Conservation (phyloP, 2,329 filamentous ascomycete genomes). For the Rhinocladiella mackenziei region DNA sequence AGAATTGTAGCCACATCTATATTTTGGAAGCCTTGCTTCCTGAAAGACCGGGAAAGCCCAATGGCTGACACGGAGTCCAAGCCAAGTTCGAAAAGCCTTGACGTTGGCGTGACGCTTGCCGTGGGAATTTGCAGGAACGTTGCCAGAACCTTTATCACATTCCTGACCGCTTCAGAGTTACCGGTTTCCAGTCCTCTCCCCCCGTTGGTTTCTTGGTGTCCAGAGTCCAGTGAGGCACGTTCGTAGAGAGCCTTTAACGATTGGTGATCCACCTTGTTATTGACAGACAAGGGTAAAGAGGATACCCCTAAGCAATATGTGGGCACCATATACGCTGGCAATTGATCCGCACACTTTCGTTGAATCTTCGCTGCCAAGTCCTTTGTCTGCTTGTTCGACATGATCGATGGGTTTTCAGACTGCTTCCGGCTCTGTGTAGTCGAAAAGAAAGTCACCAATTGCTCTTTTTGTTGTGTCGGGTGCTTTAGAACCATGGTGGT, state of each 20-base stretch:
- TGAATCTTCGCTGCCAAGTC: slow-evolving; percentile 48
- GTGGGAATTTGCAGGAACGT: slow-evolving; percentile 45
- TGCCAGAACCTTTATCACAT: slow-evolving; percentile 47
- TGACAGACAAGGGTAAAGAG: slow-evolving; percentile 73
- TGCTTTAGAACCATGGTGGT: slow-evolving; percentile 73
- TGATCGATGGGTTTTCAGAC: slow-evolving; percentile 27
- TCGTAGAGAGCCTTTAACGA: slow-evolving; percentile 64
- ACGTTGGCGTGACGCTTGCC: slow-evolving; percentile 48
- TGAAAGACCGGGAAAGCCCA: slow-evolving; percentile 62
- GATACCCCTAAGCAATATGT: slow-evolving; percentile 72
- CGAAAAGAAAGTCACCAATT: slow-evolving; percentile 71
- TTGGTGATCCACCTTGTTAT: slow-evolving; percentile 83
- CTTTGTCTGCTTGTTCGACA: slow-evolving; percentile 40
- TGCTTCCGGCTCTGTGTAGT: slow-evolving; percentile 26
- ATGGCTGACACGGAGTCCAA: slow-evolving; percentile 85
- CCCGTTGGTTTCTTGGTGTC: slow-evolving; percentile 55
- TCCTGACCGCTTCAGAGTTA: slow-evolving; percentile 44
- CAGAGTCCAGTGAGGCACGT: slow-evolving; percentile 42
- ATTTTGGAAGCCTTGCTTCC: slow-evolving; percentile 55
- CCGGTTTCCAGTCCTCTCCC: slow-evolving; percentile 37
- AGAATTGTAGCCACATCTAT: slow-evolving; percentile 66
- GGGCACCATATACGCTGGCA: slow-evolving; percentile 87
- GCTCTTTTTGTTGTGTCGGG: slow-evolving; percentile 68
- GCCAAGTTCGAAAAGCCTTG: slow-evolving; percentile 79
- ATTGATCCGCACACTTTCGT: slow-evolving; percentile 61